phyloP scores from a whole-genome alignment of 179 eudicot species.

The Drosera spatulata region DNA sequence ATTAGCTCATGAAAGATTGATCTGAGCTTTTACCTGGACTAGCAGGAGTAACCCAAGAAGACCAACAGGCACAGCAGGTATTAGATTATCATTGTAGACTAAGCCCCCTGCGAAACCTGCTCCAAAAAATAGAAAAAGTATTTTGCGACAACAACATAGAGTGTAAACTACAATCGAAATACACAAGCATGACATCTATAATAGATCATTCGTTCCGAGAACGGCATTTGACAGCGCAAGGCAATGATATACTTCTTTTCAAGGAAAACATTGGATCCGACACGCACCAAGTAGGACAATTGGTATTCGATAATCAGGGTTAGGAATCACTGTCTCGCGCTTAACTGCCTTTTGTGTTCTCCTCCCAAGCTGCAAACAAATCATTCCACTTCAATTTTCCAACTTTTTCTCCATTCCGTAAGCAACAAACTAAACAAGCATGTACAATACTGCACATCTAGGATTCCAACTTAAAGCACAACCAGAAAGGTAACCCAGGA shows the following conservation, averaged over 20 bases:
- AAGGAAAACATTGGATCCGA: not conserved
- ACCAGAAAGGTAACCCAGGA: not conserved
- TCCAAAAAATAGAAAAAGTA: not conserved
- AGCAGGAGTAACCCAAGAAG: constrained; percentile 81
- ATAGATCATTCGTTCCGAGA: not conserved
- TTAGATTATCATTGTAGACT: constrained; percentile 52
- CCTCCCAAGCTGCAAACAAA: constrained; percentile 55
- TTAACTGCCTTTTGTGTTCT: constrained; percentile 17
- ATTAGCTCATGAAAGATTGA: too few species aligned
- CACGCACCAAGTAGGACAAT: constrained; percentile 68
- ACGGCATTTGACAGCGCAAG: not conserved
- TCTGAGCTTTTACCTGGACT: constrained; percentile 48
- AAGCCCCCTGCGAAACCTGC: constrained; percentile 80
- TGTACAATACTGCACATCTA: not conserved
- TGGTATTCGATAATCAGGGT: constrained; percentile 91
- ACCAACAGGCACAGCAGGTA: constrained; percentile 82
- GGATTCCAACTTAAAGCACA: too few species aligned
- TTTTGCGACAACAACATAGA: constrained; percentile 1
- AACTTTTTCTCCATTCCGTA: not conserved
- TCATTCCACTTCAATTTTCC: constrained; percentile 3
- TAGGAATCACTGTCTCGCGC: constrained; percentile 73
- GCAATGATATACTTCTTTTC: too few species aligned
- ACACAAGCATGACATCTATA: not conserved
- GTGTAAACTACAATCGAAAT: not conserved
- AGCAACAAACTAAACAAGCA: not conserved